phyloP scores from a whole-genome alignment of 2,329 filamentous ascomycete species.

The Fusarium buxicola region DNA sequence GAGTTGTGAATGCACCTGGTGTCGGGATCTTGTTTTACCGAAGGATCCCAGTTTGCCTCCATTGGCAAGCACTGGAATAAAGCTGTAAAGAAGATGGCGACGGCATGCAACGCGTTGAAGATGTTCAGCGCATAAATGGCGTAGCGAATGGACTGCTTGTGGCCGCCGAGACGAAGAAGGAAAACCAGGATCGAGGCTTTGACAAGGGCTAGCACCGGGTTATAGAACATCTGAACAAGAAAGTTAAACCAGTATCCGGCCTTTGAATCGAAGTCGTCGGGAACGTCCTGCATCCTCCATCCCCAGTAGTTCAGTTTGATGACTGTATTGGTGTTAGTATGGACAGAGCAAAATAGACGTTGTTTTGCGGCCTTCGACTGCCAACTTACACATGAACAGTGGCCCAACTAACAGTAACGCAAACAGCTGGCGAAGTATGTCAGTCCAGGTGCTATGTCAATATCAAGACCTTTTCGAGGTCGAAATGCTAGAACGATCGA shows the following conservation, averaged over 20 bases:
- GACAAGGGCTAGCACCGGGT: slow-evolving; percentile 58
- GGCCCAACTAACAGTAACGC: slow-evolving; percentile 34
- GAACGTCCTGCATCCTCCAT: slow-evolving; percentile 40
- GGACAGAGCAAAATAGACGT: accelerated
- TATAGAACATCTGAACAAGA: slow-evolving; percentile 56
- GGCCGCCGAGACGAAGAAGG: slow-evolving; percentile 56
- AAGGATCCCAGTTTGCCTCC: slow-evolving; percentile 48
- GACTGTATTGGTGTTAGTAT: background rate
- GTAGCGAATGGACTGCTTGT: slow-evolving; percentile 46
- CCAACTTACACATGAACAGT: slow-evolving; percentile 31
- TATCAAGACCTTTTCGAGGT: background rate
- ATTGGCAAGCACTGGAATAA: slow-evolving; percentile 56
- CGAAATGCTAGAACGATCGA: accelerated
- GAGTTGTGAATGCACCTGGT: slow-evolving; percentile 50
- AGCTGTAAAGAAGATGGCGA: slow-evolving; percentile 52
- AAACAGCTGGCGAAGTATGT: slow-evolving; percentile 20
- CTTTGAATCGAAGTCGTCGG: slow-evolving; percentile 32
- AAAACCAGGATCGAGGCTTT: slow-evolving; percentile 59
- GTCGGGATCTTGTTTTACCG: slow-evolving; percentile 32
- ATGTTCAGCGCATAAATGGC: slow-evolving; percentile 40
- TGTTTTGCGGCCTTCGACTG: background rate
- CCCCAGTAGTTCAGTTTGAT: slow-evolving; percentile 52
- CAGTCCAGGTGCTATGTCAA: background rate
- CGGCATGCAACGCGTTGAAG: slow-evolving; percentile 45
- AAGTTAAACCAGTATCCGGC: slow-evolving; percentile 52